Evolutionary conservation across 495 filamentous ascomycete species (phyloP).

Genomic region (Amniculicola lignicola): DNA sequence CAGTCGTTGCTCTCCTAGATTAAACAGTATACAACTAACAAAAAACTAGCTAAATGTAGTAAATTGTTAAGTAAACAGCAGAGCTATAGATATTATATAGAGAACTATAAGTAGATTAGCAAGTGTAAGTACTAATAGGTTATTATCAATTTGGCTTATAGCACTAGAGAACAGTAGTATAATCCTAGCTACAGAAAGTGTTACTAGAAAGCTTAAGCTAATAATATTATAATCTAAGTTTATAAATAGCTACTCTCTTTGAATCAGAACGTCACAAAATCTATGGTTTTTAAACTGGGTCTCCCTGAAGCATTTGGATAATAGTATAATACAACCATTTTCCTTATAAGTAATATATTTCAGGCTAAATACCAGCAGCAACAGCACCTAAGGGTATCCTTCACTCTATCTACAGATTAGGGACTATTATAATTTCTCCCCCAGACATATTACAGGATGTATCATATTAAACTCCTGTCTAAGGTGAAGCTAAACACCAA

Average conservation of each 20-base stretch:
- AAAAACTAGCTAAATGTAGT: too few species aligned
- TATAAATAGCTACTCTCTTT: conserved; percentile 63
- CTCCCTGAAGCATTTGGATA: conserved; percentile 45
- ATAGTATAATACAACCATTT: conserved; percentile 56
- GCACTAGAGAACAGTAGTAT: conserved; percentile 28
- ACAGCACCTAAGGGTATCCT: neutral
- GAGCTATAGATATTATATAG: conserved; percentile 39
- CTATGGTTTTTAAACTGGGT: conserved; percentile 57
- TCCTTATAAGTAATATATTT: conserved; percentile 39
- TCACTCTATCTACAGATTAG: conserved; percentile 3
- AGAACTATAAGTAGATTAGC: conserved; percentile 34
- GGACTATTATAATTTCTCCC: neutral
- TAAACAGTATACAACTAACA: conserved; percentile 36
- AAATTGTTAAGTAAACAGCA: conserved; percentile 49
- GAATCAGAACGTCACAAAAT: conserved; percentile 39
- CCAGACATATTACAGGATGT: neutral
- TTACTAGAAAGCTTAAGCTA: conserved; percentile 28
- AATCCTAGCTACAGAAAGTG: conserved; percentile 39
- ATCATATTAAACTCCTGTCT: conserved; percentile 10
- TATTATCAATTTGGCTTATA: conserved; percentile 8
- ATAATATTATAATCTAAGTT: conserved; percentile 48
- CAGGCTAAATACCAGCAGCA: neutral
- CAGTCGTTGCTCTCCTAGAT: conserved; percentile 46
- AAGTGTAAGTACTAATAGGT: conserved; percentile 39
- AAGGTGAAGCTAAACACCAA: conserved; percentile 6